Base-by-base conservation (phyloP, 208 protist genomes). In the Phytomonas sp. region DNA sequence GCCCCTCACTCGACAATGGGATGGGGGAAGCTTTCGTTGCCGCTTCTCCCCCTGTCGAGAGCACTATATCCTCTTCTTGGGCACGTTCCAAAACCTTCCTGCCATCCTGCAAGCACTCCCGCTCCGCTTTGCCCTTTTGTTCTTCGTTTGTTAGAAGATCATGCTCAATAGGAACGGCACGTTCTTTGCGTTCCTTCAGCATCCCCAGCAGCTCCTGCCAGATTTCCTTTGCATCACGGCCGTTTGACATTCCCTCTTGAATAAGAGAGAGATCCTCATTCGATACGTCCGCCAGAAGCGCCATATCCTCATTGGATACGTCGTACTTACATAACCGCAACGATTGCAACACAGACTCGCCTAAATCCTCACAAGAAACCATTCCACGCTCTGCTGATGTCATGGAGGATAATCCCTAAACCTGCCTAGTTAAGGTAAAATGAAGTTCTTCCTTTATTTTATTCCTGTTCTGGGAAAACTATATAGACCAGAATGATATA, bases 191-290 rank as follows among this genome's bases (percentile, higher is more conserved):
- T 17, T 73, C 81, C 68, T 84, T 72, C 40, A 96, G 73, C 0
- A 84, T 71, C 0, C 61, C 67, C 17, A 80, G 81, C 32, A 96
- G 79, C 66, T 93, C 81, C 13, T 70, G 62, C 88, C 88, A 96
- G 65, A 96, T 92, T 53, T 85, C 79, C 40, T 92, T 84, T 3
- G 78, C 85, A 67, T 90, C 79, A 23, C 81, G 78, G 23, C 87
- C 76, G 11, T 68, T 76, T 32, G 77, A 73, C 79, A 96, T 85
- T 68, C 93, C 87, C 29, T 77, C 81, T 71, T 93, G 90, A 62
- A 96, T 93, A 67, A 88, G 93, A 34, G 86, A 81, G 87, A 96
- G 93, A 74, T 92, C 91, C 79, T 84, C 85, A 59, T 93, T 88
- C 4, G 86, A 89, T 15, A 93, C 85, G 62, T 84, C 85, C 70